These are phyloP conservation scores for Kwoniella dejecticola DNA, from an alignment of 768 basidiomycete genomes.

Conservation along the genomic window DNA sequence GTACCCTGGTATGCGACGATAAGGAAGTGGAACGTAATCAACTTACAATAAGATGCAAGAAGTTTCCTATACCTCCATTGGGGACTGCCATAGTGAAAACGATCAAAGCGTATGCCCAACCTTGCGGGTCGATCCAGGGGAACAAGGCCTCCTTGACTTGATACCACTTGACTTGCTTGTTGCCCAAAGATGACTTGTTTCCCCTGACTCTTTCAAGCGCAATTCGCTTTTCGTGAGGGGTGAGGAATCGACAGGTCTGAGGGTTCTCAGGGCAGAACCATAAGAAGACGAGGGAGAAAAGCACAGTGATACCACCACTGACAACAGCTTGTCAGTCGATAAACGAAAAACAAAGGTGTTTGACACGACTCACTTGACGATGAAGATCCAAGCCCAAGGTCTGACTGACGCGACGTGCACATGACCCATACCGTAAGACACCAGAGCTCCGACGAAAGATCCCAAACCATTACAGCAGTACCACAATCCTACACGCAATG, in stretches of 20 bases:
- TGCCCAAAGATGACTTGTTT: constrained; percentile 34
- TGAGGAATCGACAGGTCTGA: constrained; percentile 36
- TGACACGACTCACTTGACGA: constrained; percentile 21
- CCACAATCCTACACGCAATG: constrained; percentile 39
- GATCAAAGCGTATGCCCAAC: constrained; percentile 31
- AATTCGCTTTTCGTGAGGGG: constrained; percentile 28
- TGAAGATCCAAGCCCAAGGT: constrained; percentile 32
- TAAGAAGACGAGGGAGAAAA: constrained; percentile 33
- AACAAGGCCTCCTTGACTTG: constrained; percentile 35
- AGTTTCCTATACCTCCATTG: constrained; percentile 42
- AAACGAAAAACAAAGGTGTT: no score
- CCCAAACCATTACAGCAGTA: constrained; percentile 40
- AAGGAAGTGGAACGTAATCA: no score
- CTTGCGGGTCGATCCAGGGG: constrained; percentile 42
- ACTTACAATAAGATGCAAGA: constrained; percentile 39
- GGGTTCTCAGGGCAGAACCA: constrained; percentile 35
- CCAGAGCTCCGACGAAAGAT: constrained; percentile 34
- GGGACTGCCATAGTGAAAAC: constrained; percentile 32
- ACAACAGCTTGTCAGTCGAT: no score
- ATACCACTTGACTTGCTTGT: constrained; percentile 36
- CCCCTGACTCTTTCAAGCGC: constrained; percentile 34
- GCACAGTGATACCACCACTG: constrained; percentile 36
- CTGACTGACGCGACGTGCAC: constrained; percentile 21
- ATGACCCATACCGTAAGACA: constrained; percentile 43
- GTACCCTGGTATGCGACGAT: no score